Percentiles rank a stretch among this genome's conserved stretches.
Conservation (phyloP, 192 early-diverging fungal species). For the Dispira simplex region DNA sequence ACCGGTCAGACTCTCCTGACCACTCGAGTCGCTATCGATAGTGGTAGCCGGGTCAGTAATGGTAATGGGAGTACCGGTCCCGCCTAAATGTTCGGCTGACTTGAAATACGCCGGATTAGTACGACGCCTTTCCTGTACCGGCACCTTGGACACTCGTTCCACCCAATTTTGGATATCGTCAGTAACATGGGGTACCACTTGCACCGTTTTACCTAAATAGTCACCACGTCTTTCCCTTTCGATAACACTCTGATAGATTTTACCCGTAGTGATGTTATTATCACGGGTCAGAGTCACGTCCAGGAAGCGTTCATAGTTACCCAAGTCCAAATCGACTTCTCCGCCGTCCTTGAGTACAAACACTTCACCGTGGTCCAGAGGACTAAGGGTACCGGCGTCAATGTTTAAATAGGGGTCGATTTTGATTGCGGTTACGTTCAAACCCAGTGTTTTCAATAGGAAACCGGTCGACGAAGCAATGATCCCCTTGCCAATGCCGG, state of each 20-base stretch:
- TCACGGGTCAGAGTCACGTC: conserved; percentile 83
- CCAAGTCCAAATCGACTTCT: conserved; percentile 96
- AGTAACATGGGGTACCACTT: conserved; percentile 97
- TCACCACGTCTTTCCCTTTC: conserved; percentile 89
- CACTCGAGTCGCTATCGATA: neutral
- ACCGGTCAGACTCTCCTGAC: conserved; percentile 1
- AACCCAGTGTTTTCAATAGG: conserved; percentile 80
- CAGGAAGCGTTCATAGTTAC: conserved; percentile 98
- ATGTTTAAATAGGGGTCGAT: conserved; percentile 99
- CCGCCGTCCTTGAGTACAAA: conserved; percentile 98
- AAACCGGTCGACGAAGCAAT: conserved; percentile 97
- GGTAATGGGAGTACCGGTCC: neutral
- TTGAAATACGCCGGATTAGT: conserved; percentile 9
- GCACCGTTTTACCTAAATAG: conserved; percentile 97
- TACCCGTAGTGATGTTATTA: conserved; percentile 99
- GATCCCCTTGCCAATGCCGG: conserved; percentile 98
- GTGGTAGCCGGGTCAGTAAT: neutral
- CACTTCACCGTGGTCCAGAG: conserved; percentile 97
- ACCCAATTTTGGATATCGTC: conserved; percentile 97
- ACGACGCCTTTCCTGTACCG: conserved; percentile 55
- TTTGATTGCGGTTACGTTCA: conserved; percentile 94
- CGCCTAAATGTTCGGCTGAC: neutral
- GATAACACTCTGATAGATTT: conserved; percentile 94
- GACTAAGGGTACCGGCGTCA: conserved; percentile 93
- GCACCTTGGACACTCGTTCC: conserved; percentile 81